Evolutionary conservation across 805 yeast species (phyloP).

Genomic region (Ogataea trehaloabstinens): DNA sequence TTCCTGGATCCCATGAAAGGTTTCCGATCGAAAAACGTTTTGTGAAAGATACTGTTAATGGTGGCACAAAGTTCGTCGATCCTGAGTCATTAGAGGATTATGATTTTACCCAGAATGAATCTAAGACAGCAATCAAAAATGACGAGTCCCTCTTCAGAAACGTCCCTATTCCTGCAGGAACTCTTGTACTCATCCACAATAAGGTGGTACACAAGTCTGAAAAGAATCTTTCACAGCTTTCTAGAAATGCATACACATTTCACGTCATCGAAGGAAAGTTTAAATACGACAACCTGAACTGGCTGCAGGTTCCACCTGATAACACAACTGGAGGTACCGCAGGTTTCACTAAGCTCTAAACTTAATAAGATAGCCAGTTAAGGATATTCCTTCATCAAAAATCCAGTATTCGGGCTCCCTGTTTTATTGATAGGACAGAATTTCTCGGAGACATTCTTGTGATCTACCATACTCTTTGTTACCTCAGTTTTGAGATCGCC

Average conservation of each 20-base stretch:
- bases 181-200: constrained; percentile 68
- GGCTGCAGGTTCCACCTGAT: constrained; percentile 75
- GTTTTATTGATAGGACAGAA: too few relatives aligned
- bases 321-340: constrained; percentile 47
- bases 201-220: constrained; percentile 72
- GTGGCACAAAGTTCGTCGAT: constrained; percentile 57
- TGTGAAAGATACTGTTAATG: constrained; percentile 49
- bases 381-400: too few relatives aligned
- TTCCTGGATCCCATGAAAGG: constrained; percentile 68
- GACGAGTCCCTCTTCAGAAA: constrained; percentile 42
- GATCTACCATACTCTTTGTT: too few relatives aligned
- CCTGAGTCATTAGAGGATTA: constrained; percentile 22
- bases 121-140: constrained; percentile 27
- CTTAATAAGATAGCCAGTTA: too few relatives aligned
- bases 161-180: constrained; percentile 69
- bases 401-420: too few relatives aligned
- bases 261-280: constrained; percentile 71
- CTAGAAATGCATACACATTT: constrained; percentile 77
- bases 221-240: constrained; percentile 48
- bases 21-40: constrained; percentile 59
- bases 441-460: too few relatives aligned
- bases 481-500: too few relatives aligned
- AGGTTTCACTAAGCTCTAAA: constrained; percentile 52
- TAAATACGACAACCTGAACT: constrained; percentile 61
- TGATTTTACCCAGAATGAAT: constrained; percentile 22